A percentile compares a stretch with the other conserved stretches of the same genome.
Evolutionary conservation across 2,329 filamentous ascomycete genomes (phyloP).

Genomic region (Talaromyces sp.): DNA sequence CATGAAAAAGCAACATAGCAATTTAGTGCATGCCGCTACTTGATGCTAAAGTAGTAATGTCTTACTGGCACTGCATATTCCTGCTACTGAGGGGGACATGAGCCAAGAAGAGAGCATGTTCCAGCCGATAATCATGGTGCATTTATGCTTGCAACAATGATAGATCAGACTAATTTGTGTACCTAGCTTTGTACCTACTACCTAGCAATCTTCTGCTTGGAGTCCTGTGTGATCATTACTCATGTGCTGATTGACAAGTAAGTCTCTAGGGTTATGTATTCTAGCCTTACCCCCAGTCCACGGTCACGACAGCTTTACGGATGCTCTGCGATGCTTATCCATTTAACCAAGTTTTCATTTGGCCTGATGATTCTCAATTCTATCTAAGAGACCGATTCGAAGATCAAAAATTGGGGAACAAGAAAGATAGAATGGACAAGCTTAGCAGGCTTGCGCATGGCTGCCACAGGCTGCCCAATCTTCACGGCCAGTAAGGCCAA

Average conservation of each 20-base stretch:
- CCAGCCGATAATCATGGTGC: no score
- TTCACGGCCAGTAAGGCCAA: no score
- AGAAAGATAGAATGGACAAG: no score
- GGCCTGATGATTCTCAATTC: neutral
- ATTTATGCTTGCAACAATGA: neutral
- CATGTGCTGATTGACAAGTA: neutral
- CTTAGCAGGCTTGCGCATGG: no score
- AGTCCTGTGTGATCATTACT: neutral
- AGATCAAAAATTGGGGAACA: no score
- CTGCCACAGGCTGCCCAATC: no score
- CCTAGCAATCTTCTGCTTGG: neutral
- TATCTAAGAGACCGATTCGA: no score
- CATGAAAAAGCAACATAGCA: neutral
- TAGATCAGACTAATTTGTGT: neutral
- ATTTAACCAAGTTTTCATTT: neutral
- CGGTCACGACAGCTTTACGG: neutral
- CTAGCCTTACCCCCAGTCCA: neutral
- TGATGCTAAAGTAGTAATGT: neutral
- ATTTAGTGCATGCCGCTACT: neutral
- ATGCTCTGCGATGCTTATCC: neutral
- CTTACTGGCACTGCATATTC: neutral
- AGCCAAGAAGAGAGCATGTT: neutral
- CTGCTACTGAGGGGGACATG: neutral
- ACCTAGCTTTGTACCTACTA: neutral
- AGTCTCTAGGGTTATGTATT: neutral